Conservation (phyloP, 495 filamentous ascomycete genomes). For the Penicillium canariense region DNA sequence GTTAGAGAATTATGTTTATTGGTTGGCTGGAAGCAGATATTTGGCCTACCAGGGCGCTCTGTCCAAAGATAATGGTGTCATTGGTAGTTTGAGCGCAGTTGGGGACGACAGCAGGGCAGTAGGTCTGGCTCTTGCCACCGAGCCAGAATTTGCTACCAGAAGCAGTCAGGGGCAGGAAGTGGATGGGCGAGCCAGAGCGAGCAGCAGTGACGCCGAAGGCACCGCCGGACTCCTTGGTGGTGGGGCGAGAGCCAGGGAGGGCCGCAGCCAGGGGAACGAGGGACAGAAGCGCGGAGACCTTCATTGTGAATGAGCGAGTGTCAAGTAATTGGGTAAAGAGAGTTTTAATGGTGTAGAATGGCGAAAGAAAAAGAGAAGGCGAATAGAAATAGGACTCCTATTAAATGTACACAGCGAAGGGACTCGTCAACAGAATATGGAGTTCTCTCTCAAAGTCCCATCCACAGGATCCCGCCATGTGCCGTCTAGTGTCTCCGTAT, state of each 20-base stretch:
- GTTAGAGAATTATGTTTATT: not conserved
- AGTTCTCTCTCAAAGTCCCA: conserved; percentile 1
- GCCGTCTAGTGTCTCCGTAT: conserved; percentile 5
- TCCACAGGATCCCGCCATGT: conserved; percentile 4
- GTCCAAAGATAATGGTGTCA: conserved; percentile 32
- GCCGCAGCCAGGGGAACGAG: conserved; percentile 26
- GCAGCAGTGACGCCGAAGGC: conserved; percentile 31
- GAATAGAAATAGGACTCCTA: not conserved
- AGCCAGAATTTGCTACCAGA: conserved; percentile 33
- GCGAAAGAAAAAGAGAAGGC: not conserved
- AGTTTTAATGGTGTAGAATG: not conserved
- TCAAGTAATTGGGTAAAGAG: not conserved
- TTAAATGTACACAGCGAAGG: not conserved
- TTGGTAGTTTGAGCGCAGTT: conserved; percentile 29
- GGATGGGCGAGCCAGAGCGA: conserved; percentile 35
- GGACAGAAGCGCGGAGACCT: conserved; percentile 27
- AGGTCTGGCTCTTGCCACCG: conserved; percentile 29
- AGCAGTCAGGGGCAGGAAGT: conserved; percentile 33
- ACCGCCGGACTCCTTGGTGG: conserved; percentile 11
- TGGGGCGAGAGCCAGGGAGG: conserved; percentile 14
- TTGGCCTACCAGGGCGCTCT: conserved; percentile 19
- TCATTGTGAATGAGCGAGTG: conserved; percentile 22
- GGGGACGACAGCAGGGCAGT: conserved; percentile 27
- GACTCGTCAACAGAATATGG: not conserved
- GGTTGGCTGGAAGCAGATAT: too few species aligned